These are phyloP conservation scores for Curvularia sp. DNA, from an alignment of 2,329 filamentous ascomycete genomes.

Conservation along the genomic window DNA sequence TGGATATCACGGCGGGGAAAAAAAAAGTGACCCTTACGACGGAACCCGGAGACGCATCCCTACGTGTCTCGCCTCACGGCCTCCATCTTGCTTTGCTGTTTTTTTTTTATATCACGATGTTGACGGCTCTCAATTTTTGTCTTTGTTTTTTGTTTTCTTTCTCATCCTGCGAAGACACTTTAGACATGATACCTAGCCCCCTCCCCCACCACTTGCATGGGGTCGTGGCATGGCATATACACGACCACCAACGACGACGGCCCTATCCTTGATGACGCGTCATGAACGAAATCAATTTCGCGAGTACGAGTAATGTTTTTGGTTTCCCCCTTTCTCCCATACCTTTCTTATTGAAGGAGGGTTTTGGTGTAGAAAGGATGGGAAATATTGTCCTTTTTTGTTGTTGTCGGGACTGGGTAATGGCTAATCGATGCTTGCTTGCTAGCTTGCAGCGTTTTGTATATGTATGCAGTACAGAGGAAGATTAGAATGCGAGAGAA, in stretches of 20 bases:
- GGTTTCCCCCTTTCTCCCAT: neutral
- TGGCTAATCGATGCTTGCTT: neutral
- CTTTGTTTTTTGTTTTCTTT: neutral
- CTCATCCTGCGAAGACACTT: neutral
- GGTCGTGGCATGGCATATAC: neutral
- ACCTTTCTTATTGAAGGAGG: no score
- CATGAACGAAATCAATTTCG: neutral
- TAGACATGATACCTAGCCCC: constrained; percentile 6
- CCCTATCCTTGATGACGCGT: neutral
- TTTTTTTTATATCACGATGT: neutral
- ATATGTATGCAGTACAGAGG: neutral
- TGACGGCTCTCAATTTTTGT: neutral
- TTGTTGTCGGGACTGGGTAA: neutral
- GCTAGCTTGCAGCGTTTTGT: neutral
- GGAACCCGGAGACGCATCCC: neutral
- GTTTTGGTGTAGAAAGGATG: no score
- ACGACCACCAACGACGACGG: neutral
- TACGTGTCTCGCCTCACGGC: neutral
- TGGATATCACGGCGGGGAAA: neutral
- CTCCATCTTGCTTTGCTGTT: neutral
- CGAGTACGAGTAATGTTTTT: neutral
- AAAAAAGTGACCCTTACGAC: neutral
- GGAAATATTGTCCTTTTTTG: neutral
- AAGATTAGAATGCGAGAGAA: neutral
- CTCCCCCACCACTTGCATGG: neutral